Conservation (phyloP, 495 filamentous ascomycete species). For the Annulohypoxylon maeteangense region DNA sequence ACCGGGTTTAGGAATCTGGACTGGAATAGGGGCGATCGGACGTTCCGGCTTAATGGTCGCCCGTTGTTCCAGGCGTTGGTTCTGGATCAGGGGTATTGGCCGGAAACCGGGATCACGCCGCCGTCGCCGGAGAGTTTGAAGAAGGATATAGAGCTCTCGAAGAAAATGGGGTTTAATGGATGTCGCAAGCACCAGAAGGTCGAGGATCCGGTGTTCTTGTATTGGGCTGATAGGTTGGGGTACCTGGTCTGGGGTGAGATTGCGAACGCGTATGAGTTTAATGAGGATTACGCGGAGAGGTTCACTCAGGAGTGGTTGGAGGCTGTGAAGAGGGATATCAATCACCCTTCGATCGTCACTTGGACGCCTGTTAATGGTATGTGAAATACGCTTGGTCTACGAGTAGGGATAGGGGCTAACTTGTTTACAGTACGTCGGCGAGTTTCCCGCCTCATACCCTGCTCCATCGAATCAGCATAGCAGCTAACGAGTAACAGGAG, state of each 20-base stretch:
- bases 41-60: constrained; percentile 67
- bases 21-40: constrained; percentile 59
- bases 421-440: constrained; percentile 24
- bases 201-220: constrained; percentile 50
- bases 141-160: constrained; percentile 64
- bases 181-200: constrained; percentile 66
- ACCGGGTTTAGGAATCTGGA: constrained; percentile 68
- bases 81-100: constrained; percentile 72
- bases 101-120: constrained; percentile 66
- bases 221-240: constrained; percentile 51
- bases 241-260: constrained; percentile 53
- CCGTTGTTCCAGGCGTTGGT: constrained; percentile 67
- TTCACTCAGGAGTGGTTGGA: constrained; percentile 68
- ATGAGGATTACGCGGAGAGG: constrained; percentile 60
- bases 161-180: constrained; percentile 68
- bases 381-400: background rate
- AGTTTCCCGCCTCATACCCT: background rate
- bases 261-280: constrained; percentile 60
- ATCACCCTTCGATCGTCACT: constrained; percentile 68
- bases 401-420: constrained; percentile 15
- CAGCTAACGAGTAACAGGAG: constrained; percentile 44
- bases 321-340: constrained; percentile 66
- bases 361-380: constrained; percentile 69
- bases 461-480: no score
- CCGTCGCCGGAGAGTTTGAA: constrained; percentile 64